Percentiles rank a stretch among this genome's conserved stretches.
phyloP scores from a whole-genome alignment of 148 eudicot genomes.

The Rheum nobile region DNA sequence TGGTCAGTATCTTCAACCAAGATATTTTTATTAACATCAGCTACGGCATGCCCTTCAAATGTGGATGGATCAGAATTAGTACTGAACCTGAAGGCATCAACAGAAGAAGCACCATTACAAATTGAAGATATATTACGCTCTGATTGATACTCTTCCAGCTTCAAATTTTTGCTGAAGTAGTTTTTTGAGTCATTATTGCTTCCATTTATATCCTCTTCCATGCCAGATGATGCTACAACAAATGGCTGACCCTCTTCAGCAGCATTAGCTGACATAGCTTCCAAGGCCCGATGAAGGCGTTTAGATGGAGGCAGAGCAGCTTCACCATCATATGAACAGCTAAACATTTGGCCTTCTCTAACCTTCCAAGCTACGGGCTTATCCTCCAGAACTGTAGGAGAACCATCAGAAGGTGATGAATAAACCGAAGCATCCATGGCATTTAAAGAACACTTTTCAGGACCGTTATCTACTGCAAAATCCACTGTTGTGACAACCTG shows the following conservation, averaged over 20 bases:
- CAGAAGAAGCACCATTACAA: constrained; percentile 15
- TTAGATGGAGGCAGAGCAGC: constrained; percentile 96
- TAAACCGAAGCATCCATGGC: constrained; percentile 13
- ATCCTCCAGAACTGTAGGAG: constrained; percentile 20
- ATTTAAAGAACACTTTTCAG: constrained; percentile 15
- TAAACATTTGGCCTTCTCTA: constrained; percentile 27
- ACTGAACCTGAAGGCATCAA: constrained; percentile 13
- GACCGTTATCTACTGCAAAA: constrained; percentile 22
- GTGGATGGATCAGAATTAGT: constrained; percentile 12
- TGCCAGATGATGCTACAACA: constrained; percentile 14
- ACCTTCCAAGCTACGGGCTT: constrained; percentile 31
- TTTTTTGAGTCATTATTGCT: background rate
- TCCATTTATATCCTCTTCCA: constrained; percentile 5
- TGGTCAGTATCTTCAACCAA: background rate
- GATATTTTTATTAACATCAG: background rate
- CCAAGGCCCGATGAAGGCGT: constrained; percentile 92
- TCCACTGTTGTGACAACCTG: constrained; percentile 16
- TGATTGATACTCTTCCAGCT: background rate
- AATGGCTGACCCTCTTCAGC: constrained; percentile 45
- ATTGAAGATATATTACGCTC: constrained; percentile 4
- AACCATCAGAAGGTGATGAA: constrained; percentile 18
- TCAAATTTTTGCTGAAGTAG: constrained; percentile 1
- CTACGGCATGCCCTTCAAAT: constrained; percentile 2
- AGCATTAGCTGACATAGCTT: constrained; percentile 97
- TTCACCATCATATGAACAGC: constrained; percentile 62